Evolutionary conservation across 2,329 filamentous ascomycete species (phyloP).

Genomic region (Hypoxylon sp.): DNA sequence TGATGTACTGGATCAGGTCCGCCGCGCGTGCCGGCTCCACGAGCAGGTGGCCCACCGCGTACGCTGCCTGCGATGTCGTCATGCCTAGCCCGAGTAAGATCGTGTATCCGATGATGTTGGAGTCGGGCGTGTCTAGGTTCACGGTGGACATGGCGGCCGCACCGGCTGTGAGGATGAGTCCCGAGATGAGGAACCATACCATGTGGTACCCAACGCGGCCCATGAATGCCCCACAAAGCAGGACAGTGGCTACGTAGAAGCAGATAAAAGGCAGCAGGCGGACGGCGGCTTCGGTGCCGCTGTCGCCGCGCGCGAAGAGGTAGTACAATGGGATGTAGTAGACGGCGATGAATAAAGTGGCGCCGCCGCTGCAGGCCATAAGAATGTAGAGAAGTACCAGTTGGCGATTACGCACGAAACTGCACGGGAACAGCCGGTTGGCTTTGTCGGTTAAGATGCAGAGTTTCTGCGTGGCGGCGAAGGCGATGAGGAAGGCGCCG

Average conservation of each 20-base stretch:
- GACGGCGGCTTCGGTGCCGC: constrained; percentile 58
- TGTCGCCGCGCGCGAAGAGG: constrained; percentile 63
- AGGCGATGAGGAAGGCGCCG: constrained; percentile 59
- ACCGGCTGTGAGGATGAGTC: constrained; percentile 29
- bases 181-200: constrained; percentile 32
- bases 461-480: constrained; percentile 62
- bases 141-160: constrained; percentile 35
- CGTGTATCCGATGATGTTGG: constrained; percentile 39
- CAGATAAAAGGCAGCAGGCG: constrained; percentile 57
- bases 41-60: constrained; percentile 28
- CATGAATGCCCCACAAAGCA: constrained; percentile 28
- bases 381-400: constrained; percentile 61
- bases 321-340: constrained; percentile 70
- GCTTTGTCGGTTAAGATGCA: constrained; percentile 58
- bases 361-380: constrained; percentile 54
- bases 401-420: constrained; percentile 59
- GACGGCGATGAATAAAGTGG: constrained; percentile 57
- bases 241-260: constrained; percentile 40
- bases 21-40: constrained; percentile 20
- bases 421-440: constrained; percentile 62
- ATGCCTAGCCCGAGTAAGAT: constrained; percentile 38
- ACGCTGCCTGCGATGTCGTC: constrained; percentile 33
- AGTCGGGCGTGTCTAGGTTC: constrained; percentile 17
- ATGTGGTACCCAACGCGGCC: constrained; percentile 25
- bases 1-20: constrained; percentile 42